Percentiles rank a stretch among this genome's conserved stretches.
Evolutionary conservation across 2,329 filamentous ascomycete species (phyloP).

Genomic region (Chalaropsis thielavioides): DNA sequence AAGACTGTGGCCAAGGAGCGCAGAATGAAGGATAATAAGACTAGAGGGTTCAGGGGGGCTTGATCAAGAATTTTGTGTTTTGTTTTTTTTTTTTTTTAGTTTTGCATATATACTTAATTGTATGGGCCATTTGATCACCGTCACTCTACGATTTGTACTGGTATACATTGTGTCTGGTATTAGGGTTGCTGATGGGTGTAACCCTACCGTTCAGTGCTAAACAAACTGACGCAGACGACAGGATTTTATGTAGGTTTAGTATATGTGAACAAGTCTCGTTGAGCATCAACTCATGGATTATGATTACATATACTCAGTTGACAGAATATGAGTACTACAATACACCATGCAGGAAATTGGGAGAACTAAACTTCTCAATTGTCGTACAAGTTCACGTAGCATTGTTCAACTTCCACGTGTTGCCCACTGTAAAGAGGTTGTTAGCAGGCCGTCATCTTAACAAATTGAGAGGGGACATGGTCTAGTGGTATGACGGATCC

Average conservation of each 20-base stretch:
- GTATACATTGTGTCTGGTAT: too few species aligned
- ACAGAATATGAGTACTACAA: too few species aligned
- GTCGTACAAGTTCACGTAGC: too few species aligned
- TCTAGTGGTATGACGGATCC: slow-evolving; percentile 16
- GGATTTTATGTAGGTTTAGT: too few species aligned
- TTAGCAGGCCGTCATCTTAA: neutral
- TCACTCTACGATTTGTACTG: neutral
- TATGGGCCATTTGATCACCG: neutral
- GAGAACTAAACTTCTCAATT: too few species aligned
- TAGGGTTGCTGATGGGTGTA: neutral
- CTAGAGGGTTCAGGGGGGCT: slow-evolving; percentile 28
- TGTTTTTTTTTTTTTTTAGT: neutral
- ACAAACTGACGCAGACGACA: too few species aligned
- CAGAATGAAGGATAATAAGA: slow-evolving; percentile 49
- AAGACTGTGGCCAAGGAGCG: slow-evolving; percentile 52
- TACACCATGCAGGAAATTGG: too few species aligned
- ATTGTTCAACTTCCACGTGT: too few species aligned
- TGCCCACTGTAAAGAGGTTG: neutral
- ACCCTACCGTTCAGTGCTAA: neutral
- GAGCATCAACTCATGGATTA: too few species aligned
- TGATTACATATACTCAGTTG: too few species aligned
- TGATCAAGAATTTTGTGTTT: neutral
- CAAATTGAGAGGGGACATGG: slow-evolving; percentile 10
- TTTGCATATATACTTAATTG: slow-evolving; percentile 6
- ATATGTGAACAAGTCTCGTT: too few species aligned